A percentile compares a stretch with the other conserved stretches of the same genome.
phyloP scores from a whole-genome alignment of 352 stramenopile species.

The Globisporangium megalacanthum region DNA sequence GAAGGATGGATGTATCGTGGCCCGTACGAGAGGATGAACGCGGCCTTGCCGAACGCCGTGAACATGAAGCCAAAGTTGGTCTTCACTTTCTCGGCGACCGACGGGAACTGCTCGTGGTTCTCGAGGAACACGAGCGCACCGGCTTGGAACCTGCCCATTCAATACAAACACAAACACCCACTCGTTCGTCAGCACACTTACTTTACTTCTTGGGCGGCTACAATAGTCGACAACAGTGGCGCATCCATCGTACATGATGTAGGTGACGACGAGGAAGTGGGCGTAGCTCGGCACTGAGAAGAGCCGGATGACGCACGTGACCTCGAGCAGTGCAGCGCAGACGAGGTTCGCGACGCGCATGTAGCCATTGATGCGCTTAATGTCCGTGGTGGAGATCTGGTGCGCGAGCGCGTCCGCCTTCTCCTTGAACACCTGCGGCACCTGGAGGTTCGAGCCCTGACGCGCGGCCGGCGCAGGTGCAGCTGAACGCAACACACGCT shows the following conservation, averaged over 20 bases:
- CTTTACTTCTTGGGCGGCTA: no score
- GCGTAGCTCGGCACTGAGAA: constrained; percentile 72
- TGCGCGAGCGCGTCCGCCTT: constrained; percentile 65
- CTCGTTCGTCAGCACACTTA: no score
- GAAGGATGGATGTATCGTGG: not conserved
- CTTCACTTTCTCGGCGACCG: constrained; percentile 72
- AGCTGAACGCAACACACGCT: not conserved
- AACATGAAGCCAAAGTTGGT: constrained; percentile 89
- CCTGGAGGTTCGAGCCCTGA: constrained; percentile 47
- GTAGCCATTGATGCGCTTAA: constrained; percentile 82
- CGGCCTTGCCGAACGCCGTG: constrained; percentile 72
- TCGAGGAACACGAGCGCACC: constrained; percentile 72
- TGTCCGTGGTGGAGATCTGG: constrained; percentile 72
- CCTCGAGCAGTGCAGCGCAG: constrained; percentile 44
- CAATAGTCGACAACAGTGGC: not conserved
- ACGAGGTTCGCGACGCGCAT: constrained; percentile 80
- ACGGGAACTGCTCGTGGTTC: constrained; percentile 82
- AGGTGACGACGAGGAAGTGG: constrained; percentile 80
- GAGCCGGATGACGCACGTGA: constrained; percentile 77
- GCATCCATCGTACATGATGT: constrained; percentile 58
- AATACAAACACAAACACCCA: no score
- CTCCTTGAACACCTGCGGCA: constrained; percentile 62
- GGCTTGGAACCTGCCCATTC: constrained; percentile 38
- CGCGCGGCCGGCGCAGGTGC: constrained; percentile 14
- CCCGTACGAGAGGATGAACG: constrained; percentile 78